Base-by-base conservation (phyloP, 106 monocot species). In the Hemerocallis citrina region DNA sequence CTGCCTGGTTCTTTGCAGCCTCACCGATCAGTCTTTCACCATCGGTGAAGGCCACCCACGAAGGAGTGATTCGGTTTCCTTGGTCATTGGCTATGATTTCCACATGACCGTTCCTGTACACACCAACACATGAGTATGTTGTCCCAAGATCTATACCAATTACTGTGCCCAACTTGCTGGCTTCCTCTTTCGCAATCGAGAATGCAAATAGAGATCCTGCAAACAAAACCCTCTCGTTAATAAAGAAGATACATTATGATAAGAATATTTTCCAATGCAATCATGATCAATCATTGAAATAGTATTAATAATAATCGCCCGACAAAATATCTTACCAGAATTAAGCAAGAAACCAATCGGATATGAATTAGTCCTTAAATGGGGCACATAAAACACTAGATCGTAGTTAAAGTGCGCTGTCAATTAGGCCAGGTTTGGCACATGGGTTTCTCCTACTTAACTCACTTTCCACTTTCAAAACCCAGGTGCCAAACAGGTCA, bases 141-240 rank as follows among this genome's bases (percentile, higher is more conserved):
- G 77, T 77, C 12, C 77, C 77, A 51, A 77, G 71, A 63, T 77
- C 77, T 25, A 77, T 77, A 43, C 77, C 77, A 39, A 77, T 77
- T 12, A 75, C 75, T 32, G 72, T 72, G 23, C 72, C 65, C 57
- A 72, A 57, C 72, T 65, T 72, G 36, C 64, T 58, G 35, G 72
- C 64, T 58, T 72, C 72, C 29, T 72, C 72, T 23, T 72, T 72
- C 7, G 72, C 65, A 39, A 58, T 35, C 7, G 65, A 45, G 37
- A 58, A 57, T 48, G 72, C 60, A 61, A 61, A 59, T 16, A 65
- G 1, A 58, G 16, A 59, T 33, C 61, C 71, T 62, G 62, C 12
- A 45, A 60, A 38, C 6, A 43, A 8, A 3, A 4, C 17, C 13
- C 15, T 31, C 31, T 10, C 10, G 3, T 28, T 41, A 30, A 5